Base-by-base conservation (phyloP, 1,284 basidiomycete genomes). In the Pseudozyma tsukubaensis region DNA sequence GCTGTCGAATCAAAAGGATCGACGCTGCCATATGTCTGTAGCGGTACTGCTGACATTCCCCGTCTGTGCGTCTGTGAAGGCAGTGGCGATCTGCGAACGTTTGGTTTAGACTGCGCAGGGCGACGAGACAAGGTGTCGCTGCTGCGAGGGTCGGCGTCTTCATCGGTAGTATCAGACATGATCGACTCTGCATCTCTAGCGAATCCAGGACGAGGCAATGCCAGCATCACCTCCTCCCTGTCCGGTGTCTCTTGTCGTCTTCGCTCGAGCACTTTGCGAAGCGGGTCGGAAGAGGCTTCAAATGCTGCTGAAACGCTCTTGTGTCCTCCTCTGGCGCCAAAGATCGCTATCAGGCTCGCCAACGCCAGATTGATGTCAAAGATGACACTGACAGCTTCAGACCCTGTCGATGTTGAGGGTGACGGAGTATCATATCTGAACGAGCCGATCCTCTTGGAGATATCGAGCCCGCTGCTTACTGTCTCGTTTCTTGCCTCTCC, bases 141-240 rank as follows among this genome's bases (percentile, higher is more conserved):
- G 8, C 13, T 36, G 6, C 5, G 12, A 44, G 39, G 35, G 35
- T 19, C 57, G 6, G 53, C 71, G 34, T 73, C 71, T 55, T 73
- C 71, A 40, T 73, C 71, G 1, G 71, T 73, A 3, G 71, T 73
- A 40, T 73, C 65, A 1, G 71, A 73, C 0, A 73, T 57, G 13
- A 73, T 47, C n/a, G 71, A 73, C 24, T 73, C 71, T 14, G 53
- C 32, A 5, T 73, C 65, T 40, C 65, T 49, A 0, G 61, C 55
- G 50, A 73, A 73, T 1, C 71, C 71, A 19, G 71, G 71, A 13
- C 65, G 60, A 19, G 65, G 71, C 43, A 73, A 14, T 29, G 65
- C 60, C 36, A 61, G 52, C 71, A 73, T 73, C 50, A 50, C 49
- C 18, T 73, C 56, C 35, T 73, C 71, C 4, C 64, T 45, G 34